Evolutionary conservation across 805 yeast genomes (phyloP).

Genomic region (Yarrowia phangngaensis): DNA sequence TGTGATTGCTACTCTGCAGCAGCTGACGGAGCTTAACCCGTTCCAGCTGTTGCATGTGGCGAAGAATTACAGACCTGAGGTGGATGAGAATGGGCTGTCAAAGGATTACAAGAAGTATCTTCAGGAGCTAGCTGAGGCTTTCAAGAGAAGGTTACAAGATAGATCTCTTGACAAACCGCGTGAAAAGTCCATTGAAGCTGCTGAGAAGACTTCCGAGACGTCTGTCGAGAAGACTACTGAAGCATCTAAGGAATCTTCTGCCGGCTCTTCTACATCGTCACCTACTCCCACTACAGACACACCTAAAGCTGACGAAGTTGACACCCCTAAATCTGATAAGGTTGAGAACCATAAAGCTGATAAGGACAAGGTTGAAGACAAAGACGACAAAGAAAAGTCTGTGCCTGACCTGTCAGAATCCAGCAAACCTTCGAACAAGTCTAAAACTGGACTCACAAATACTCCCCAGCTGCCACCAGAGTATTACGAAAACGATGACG

Average conservation of each 20-base stretch:
- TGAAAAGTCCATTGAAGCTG: background rate
- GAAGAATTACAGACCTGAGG: constrained; percentile 78
- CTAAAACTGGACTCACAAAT: constrained; percentile 16
- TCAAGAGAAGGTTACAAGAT: constrained; percentile 31
- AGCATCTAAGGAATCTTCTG: too few relatives aligned
- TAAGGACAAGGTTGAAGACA: background rate
- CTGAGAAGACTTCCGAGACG: too few relatives aligned
- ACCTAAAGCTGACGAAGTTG: too few relatives aligned
- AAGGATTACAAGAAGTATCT: constrained; percentile 48
- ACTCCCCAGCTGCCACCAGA: constrained; percentile 21
- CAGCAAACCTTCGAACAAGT: constrained; percentile 2
- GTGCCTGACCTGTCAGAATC: constrained; percentile 12
- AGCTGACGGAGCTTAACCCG: constrained; percentile 61
- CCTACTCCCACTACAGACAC: too few relatives aligned
- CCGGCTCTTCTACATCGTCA: too few relatives aligned
- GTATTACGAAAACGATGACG: constrained; percentile 29
- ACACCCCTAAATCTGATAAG: constrained; percentile 15
- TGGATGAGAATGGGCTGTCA: constrained; percentile 67
- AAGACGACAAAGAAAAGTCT: background rate
- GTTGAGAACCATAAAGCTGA: background rate
- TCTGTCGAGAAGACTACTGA: too few relatives aligned
- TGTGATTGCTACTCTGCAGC: constrained; percentile 48
- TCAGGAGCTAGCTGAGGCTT: constrained; percentile 39
- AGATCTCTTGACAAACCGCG: background rate
- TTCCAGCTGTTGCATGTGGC: constrained; percentile 65